Evolutionary conservation across 371 early-diverging fungal species (phyloP).

Genomic region (Rhizomucor miehei): DNA sequence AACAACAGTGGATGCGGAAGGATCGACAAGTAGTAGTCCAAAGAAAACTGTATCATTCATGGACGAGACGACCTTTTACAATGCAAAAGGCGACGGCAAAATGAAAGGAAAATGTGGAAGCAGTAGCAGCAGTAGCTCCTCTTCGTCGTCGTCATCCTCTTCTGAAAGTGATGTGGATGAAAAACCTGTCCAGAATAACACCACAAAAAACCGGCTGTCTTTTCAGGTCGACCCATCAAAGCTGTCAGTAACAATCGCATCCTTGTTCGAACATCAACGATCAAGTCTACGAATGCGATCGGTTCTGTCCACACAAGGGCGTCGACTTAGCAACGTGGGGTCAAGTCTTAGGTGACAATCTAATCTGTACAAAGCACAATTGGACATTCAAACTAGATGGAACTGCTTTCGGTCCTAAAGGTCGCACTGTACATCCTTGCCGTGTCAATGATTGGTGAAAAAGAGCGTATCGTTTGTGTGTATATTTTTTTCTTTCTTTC

Average conservation of each 20-base stretch:
- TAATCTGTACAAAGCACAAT: slow-evolving; percentile 66
- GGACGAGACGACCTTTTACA: slow-evolving; percentile 6
- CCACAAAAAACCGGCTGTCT: not conserved
- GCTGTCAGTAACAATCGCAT: slow-evolving; percentile 50
- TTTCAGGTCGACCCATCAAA: slow-evolving; percentile 36
- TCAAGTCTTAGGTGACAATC: slow-evolving; percentile 53
- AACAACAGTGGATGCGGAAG: not conserved
- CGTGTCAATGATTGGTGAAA: slow-evolving; percentile 62
- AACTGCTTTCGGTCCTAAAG: slow-evolving; percentile 41
- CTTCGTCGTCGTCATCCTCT: not conserved
- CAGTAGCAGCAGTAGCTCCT: slow-evolving; percentile 4
- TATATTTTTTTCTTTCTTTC: not conserved
- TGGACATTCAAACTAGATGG: slow-evolving; percentile 60
- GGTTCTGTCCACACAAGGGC: slow-evolving; percentile 68
- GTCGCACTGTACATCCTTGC: slow-evolving; percentile 57
- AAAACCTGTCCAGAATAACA: not conserved
- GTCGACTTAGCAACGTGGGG: slow-evolving; percentile 67
- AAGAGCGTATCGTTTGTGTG: not conserved
- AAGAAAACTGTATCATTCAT: slow-evolving; percentile 29
- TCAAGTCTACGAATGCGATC: slow-evolving; percentile 61
- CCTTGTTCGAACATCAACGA: slow-evolving; percentile 51
- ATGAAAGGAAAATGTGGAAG: not conserved
- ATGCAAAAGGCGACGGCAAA: not conserved
- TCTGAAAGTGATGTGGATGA: slow-evolving; percentile 1
- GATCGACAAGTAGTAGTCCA: not conserved